Base-by-base conservation (phyloP, 768 basidiomycete genomes). In the Guyanaporus albipodus region DNA sequence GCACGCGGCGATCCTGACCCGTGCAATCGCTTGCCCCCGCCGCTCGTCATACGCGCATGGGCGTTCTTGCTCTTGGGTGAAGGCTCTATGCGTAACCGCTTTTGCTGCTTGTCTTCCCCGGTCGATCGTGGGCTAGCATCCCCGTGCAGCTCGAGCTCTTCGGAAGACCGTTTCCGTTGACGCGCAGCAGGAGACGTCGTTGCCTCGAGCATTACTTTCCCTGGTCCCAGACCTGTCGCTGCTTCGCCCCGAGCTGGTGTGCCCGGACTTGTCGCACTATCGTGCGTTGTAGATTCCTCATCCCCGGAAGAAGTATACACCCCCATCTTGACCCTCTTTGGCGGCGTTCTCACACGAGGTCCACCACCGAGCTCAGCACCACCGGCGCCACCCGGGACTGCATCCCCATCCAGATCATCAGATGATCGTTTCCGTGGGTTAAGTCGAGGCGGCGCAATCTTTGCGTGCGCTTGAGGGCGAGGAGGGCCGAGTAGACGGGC, bases 91-190 rank as follows among this genome's bases (percentile, higher is more conserved):
- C 63, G 65, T 33, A 67, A 35, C 4, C 63, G 63, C 38, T 65
- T 65, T 46, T 64, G 62, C 15, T 54, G 58, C 33, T 58, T 52
- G 14, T 60, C 57, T 3, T 55, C 47, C 7, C 54, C 44, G 0
- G 52, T 31, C 2, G 52, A 52, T 23, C 49, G 57, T 3, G 52
- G 38, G 12, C 44, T 54, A 4, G 29, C 35, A 14, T 49, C 38
- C 3, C 48, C 52, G 26, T 41, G 38, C 22, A 54, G 36, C 0
- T 74, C 72, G 18, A 78, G 63, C 53, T 79, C 77, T 50, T 77
- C 77, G 26, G 77, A 79, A 28, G 73, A 71, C 18, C 77, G 70
- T 50, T 79, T 79, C 47, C 70, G 64, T 54, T 70, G 59, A 17
- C 70, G 63, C 4, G 59, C 32, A 1, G 17, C 5, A 15, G 57